phyloP scores from a whole-genome alignment of 2,329 filamentous ascomycete species.

The Arthroderma sp. region DNA sequence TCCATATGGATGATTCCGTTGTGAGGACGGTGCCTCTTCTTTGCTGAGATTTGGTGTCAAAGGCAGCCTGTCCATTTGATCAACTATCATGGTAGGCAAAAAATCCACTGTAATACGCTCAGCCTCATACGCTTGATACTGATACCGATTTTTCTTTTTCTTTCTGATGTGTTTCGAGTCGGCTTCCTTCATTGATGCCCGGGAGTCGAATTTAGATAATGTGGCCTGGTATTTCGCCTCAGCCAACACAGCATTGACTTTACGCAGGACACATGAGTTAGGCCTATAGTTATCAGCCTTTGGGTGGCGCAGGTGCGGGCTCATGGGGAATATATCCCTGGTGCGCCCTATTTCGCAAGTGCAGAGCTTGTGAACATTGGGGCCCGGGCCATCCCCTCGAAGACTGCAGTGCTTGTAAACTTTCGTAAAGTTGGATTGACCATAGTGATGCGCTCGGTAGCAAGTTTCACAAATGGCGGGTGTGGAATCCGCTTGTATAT shows the following conservation, averaged over 20 bases:
- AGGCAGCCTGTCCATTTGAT: too few relatives aligned
- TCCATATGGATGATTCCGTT: too few relatives aligned
- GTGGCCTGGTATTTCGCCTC: background rate
- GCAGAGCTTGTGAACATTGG: background rate
- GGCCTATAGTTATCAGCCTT: background rate
- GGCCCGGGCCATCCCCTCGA: background rate
- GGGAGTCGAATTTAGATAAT: background rate
- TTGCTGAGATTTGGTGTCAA: too few relatives aligned
- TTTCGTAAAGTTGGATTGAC: slow-evolving; percentile 8
- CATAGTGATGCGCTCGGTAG: slow-evolving; percentile 20
- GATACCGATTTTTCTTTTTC: too few relatives aligned
- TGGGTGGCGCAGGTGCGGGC: background rate
- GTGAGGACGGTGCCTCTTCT: too few relatives aligned
- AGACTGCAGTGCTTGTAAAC: slow-evolving; percentile 24
- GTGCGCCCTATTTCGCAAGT: background rate
- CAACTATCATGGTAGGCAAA: too few relatives aligned
- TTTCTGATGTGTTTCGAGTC: too few relatives aligned
- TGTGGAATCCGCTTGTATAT: slow-evolving; percentile 1
- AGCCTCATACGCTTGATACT: too few relatives aligned
- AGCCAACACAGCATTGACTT: background rate
- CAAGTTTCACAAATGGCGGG: slow-evolving; percentile 24
- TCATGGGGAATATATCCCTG: background rate
- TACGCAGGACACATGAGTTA: background rate
- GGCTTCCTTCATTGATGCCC: slow-evolving; percentile 5
- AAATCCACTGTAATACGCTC: too few relatives aligned